Evolutionary conservation across 805 yeast genomes (phyloP), one percentile per base, ranked within the genome.

Genomic region (Candida insectalens): DNA sequence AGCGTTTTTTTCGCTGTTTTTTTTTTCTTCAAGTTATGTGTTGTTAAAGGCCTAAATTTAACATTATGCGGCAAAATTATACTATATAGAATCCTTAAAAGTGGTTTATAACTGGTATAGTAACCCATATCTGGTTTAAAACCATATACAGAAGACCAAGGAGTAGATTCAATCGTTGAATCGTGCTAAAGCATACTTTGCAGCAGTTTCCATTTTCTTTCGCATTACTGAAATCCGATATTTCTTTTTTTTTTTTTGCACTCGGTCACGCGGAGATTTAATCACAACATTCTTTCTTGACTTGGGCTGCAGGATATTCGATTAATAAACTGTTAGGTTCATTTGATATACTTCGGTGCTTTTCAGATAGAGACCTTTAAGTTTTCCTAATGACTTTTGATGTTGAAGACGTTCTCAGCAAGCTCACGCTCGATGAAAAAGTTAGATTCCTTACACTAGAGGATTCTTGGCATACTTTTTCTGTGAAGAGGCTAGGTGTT

Each of bases 401-500:
- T 35, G 47, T 47, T 32, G 52, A 47, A 12, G 36, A 44, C 5
- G 19, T 46, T 2, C 17, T 53, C 15, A 16, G 19, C 6, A 32
- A 48, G 32, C 42, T 59, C 30, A 49, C 59, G 17, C 27, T 45
- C 2, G 36, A 43, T 15, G 64, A 59, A 37, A 59, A 59, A 27
- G 42, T 50, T 36, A 30, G 40, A n/a, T 47, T 59, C 13, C 29
- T 57, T 12, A 41, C 60, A 6, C 36, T 41, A 9, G 39, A 19
- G 7, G 67, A 64, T 35, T 55, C 55, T 43, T 64, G 69, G 69
- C 68, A 64, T 47, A 60, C 68, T 3, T 32, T 30, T 17, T 34
- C 44, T 2, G 47, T 64, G 21, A 49, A 45, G 14, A 41, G 67
- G 35, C 44, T 62, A 30, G 49, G 47, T 9, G 39, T 65, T 23